These are phyloP conservation scores for Lichtheimia corymbifera DNA, from an alignment of 371 early-diverging fungal genomes.

Conservation along the genomic window DNA sequence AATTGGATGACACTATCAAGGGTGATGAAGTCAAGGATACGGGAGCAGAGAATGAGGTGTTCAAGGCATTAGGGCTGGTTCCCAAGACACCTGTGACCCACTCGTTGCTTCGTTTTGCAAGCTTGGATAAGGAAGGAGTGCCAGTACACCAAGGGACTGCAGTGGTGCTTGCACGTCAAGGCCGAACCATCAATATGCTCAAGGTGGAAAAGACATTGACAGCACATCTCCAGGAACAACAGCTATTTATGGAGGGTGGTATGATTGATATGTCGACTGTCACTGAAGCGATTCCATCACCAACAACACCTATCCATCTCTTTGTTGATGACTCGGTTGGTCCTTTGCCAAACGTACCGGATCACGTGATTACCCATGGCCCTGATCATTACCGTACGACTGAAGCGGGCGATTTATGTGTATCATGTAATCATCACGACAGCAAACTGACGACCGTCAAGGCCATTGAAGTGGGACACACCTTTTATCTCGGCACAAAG, in stretches of 20 bases:
- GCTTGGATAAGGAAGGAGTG: constrained; percentile 8
- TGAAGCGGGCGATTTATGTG: constrained; percentile 67
- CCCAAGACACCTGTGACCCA: constrained; percentile 2
- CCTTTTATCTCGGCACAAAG: constrained; percentile 87
- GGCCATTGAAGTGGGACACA: constrained; percentile 91
- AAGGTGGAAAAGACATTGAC: constrained; percentile 33
- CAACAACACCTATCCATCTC: constrained; percentile 14
- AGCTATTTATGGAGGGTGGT: constrained; percentile 16
- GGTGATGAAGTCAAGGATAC: not conserved
- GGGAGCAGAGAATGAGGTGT: not conserved
- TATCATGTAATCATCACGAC: constrained; percentile 41
- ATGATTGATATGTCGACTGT: constrained; percentile 12
- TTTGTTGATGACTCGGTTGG: constrained; percentile 33
- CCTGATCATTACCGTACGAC: constrained; percentile 59
- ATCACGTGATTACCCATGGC: constrained; percentile 15
- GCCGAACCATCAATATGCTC: constrained; percentile 28
- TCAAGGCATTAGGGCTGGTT: constrained; percentile 6
- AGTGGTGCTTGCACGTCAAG: constrained; percentile 22
- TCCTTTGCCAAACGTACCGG: not conserved
- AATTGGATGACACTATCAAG: not conserved
- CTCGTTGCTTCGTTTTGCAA: constrained; percentile 5
- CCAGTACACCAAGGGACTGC: constrained; percentile 15
- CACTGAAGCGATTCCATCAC: not conserved
- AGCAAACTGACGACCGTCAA: constrained; percentile 43
- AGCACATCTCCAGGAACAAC: constrained; percentile 20